Percentiles rank a stretch among this genome's conserved stretches.
phyloP scores from a whole-genome alignment of 2,329 filamentous ascomycete species.

The Simplicillium aogashimaense region DNA sequence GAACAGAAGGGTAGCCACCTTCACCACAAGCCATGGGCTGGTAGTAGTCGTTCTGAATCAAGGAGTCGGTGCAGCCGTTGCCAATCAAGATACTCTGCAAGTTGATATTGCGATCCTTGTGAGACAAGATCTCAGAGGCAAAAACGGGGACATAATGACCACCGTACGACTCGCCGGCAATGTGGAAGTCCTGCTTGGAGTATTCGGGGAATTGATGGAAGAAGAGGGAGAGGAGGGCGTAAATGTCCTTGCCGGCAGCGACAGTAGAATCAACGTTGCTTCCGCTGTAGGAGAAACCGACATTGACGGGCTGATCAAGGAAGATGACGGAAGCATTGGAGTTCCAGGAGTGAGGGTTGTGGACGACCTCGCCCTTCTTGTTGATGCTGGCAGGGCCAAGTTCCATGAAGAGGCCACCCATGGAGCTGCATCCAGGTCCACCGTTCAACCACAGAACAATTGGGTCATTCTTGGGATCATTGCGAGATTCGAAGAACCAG shows the following conservation, averaged over 20 bases:
- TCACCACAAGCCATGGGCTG: conserved; percentile 96
- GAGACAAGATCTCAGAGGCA: conserved; percentile 78
- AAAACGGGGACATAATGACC: conserved; percentile 95
- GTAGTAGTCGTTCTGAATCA: conserved; percentile 92
- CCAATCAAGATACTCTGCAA: conserved; percentile 91
- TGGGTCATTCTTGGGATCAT: conserved; percentile 92
- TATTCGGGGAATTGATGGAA: conserved; percentile 99
- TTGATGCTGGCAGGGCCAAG: conserved; percentile 85
- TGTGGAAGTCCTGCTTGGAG: conserved; percentile 90
- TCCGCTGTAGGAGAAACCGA: conserved; percentile 94
- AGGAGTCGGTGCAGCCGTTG: conserved; percentile 88
- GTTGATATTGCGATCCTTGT: conserved; percentile 97
- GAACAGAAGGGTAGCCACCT: conserved; percentile 82
- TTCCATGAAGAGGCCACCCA: conserved; percentile 96
- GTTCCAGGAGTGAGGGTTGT: conserved; percentile 93
- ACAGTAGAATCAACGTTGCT: conserved; percentile 85
- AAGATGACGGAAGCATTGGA: conserved; percentile 97
- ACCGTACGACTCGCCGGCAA: conserved; percentile 89
- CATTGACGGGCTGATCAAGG: conserved; percentile 97
- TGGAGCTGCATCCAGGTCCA: conserved; percentile 90
- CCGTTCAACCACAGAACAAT: conserved; percentile 94
- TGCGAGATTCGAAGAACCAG: conserved; percentile 99
- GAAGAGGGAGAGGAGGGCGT: conserved; percentile 92
- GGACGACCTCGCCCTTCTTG: conserved; percentile 69
- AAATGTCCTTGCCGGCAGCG: conserved; percentile 94